A percentile compares a stretch with the other conserved stretches of the same genome.
Evolutionary conservation across 768 basidiomycete species (phyloP).

Genomic region (Auricularia sp.): DNA sequence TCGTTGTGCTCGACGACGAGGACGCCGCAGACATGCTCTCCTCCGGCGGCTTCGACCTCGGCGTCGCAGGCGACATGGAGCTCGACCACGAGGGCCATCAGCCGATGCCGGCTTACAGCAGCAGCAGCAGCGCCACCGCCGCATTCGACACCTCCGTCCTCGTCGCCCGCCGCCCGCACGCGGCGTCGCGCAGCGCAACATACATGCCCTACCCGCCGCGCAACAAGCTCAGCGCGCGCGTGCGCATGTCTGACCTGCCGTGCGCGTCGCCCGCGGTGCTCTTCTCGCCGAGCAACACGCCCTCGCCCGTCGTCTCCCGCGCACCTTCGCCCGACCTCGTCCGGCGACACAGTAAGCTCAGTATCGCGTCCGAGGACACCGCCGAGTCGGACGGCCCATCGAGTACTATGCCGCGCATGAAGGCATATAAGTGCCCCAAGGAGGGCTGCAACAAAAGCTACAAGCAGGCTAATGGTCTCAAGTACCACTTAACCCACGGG

Average conservation of each 20-base stretch:
- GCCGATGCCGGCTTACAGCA: constrained; percentile 15
- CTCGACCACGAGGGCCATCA: constrained; percentile 47
- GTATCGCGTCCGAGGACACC: constrained; percentile 29
- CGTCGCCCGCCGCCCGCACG: constrained; percentile 6
- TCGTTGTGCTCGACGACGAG: constrained; percentile 20
- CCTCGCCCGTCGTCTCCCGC: constrained; percentile 3
- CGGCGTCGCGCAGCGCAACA: constrained; percentile 17
- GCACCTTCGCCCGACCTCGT: neutral
- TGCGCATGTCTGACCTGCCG: neutral
- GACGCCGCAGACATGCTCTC: constrained; percentile 13
- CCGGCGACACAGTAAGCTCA: constrained; percentile 3
- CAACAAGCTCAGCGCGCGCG: neutral
- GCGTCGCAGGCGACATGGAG: constrained; percentile 62
- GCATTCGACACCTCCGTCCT: constrained; percentile 49
- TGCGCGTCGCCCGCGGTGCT: constrained; percentile 4
- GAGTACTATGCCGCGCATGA: constrained; percentile 38
- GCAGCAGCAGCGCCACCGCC: constrained; percentile 23
- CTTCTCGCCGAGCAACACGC: constrained; percentile 7
- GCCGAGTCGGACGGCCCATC: constrained; percentile 40
- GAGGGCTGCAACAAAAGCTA: constrained; percentile 93
- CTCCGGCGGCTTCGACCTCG: constrained; percentile 40
- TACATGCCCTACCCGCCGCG: constrained; percentile 19
- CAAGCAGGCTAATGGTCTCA: constrained; percentile 91
- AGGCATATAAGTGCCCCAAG: constrained; percentile 90
- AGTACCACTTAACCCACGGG: constrained; percentile 90